Evolutionary conservation across 2,329 filamentous ascomycete species (phyloP), one percentile per base, ranked within the genome.

Genomic region (Myriosclerotinia duriaeana): DNA sequence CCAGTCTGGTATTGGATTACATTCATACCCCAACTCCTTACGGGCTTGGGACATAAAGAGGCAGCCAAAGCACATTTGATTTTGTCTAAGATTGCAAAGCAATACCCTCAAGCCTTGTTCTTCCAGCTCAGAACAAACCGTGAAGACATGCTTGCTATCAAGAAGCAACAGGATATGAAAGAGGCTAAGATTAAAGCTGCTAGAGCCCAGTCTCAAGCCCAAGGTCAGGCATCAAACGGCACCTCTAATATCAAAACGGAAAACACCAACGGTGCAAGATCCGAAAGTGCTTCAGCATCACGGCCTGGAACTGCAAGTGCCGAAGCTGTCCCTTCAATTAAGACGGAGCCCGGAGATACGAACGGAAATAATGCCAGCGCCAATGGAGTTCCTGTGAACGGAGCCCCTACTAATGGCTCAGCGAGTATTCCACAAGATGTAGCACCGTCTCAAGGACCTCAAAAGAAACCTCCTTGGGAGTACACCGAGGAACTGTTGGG

Each of bases 1-100:
- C 93, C 93, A 0, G 92, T 96, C 15, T 99, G 95, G 95, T 99
- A 98, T 80, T 99, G 95, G 95, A 97, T 98, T 72, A 98, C 94
- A 0, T 99, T 96, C 77, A 98, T 99, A 70, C 95, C 95, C 22
- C 95, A 99, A 78, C 84, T 99, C 53, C 86, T 99, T 42, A 94
- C 92, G 53, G 95, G 94, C 63, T 83, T 99, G 61, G 92, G 91
- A 2, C 89, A 97, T 75, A 93, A 94, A 73, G 96, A 99, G 78
- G 94, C 93, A 15, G 87, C 88, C 5, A 89, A 96, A 58, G 91
- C 94, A 54, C 90, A 95, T 76, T 86, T 87, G 61, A 92, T 99
- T 60, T 84, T 99, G 22, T 85, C 92, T 34, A 96, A 95, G 81
- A 92, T 99, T 75, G 95, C 95, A 63, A 97, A 97, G 80, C 88